phyloP scores from a whole-genome alignment of 352 stramenopile species.

The Phytophthora rubi region DNA sequence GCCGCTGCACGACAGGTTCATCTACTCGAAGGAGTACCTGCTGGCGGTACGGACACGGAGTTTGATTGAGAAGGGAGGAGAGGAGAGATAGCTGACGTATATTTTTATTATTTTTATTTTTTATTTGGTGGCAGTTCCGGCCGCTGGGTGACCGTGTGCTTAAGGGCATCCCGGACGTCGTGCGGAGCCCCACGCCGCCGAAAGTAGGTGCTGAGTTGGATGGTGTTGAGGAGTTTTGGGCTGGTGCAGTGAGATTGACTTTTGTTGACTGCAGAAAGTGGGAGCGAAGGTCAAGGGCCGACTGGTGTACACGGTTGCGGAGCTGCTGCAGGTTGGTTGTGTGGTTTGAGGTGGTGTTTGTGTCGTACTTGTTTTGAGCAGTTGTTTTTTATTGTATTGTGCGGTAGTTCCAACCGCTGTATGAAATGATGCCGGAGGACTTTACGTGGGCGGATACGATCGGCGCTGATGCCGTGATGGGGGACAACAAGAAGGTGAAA shows the following conservation, averaged over 20 bases:
- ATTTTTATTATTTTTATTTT: slow-evolving; percentile 2
- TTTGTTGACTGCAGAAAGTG: slow-evolving; percentile 39
- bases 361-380: background rate
- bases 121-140: slow-evolving; percentile 49
- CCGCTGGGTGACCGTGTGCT: slow-evolving; percentile 53
- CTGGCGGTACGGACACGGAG: slow-evolving; percentile 37
- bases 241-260: background rate
- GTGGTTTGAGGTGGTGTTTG: background rate
- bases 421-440: slow-evolving; percentile 65
- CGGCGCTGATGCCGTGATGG: slow-evolving; percentile 51
- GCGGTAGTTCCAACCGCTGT: slow-evolving; percentile 73
- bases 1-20: slow-evolving; percentile 44
- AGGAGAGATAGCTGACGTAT: background rate
- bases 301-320: slow-evolving; percentile 65
- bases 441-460: slow-evolving; percentile 73
- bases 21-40: slow-evolving; percentile 75
- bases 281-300: slow-evolving; percentile 54
- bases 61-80: background rate
- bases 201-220: slow-evolving; percentile 35
- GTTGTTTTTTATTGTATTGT: background rate
- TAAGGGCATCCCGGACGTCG: slow-evolving; percentile 51
- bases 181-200: slow-evolving; percentile 44
- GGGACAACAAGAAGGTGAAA: slow-evolving; percentile 56
- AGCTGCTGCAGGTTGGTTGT: slow-evolving; percentile 53
- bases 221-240: background rate